Evolutionary conservation across 257 asterid species (phyloP).

Genomic region (Solanum medicagineum): DNA sequence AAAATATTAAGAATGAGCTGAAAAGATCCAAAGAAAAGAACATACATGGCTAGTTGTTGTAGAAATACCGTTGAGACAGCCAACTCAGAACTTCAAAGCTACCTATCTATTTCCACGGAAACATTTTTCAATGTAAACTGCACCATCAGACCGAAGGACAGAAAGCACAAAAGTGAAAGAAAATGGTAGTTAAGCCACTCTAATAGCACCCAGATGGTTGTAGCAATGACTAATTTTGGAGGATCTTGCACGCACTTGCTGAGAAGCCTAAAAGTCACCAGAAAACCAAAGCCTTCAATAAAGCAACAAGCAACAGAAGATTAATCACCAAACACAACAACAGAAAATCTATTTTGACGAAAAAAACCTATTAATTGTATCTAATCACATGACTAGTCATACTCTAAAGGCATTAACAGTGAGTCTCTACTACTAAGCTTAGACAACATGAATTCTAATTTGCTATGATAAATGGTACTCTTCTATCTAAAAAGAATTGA

Average conservation of each 20-base stretch:
- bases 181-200: slow-evolving; percentile 17
- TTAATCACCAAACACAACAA: not conserved
- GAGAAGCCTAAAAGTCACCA: not conserved
- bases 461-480: not conserved
- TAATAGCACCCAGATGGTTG: not conserved
- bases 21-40: too few species aligned
- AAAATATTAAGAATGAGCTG: too few species aligned
- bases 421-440: not conserved
- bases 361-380: not conserved
- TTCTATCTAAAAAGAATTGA: not conserved
- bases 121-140: slow-evolving; percentile 7
- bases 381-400: not conserved
- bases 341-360: not conserved
- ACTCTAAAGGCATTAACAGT: not conserved
- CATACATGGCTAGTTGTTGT: too few species aligned
- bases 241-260: too few species aligned
- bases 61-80: too few species aligned
- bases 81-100: too few species aligned
- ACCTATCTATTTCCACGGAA: too few species aligned
- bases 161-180: slow-evolving; percentile 20
- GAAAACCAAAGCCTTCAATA: not conserved
- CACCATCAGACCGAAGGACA: slow-evolving; percentile 38
- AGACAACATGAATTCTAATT: not conserved
- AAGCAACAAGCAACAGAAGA: not conserved
- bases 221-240: not conserved